Evolutionary conservation across 2,329 filamentous ascomycete genomes (phyloP).

Genomic region (Stylonectria norvegica): DNA sequence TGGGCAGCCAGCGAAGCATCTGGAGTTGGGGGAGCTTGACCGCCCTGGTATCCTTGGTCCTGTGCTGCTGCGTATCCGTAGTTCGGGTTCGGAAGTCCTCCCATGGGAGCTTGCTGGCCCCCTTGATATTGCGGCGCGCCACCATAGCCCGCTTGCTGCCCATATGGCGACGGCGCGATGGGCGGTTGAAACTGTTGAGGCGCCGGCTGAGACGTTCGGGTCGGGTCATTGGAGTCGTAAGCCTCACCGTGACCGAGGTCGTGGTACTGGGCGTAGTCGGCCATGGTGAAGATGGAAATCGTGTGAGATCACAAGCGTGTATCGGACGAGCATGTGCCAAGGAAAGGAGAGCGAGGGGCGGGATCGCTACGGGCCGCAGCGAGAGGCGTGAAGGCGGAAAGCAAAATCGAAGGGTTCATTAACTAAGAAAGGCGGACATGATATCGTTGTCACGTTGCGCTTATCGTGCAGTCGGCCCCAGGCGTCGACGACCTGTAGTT

Average conservation of each 20-base stretch:
- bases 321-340: slow-evolving; percentile 27
- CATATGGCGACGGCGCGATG: slow-evolving; percentile 52
- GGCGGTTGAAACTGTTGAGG: slow-evolving; percentile 56
- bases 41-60: slow-evolving; percentile 21
- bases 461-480: neutral
- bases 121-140: slow-evolving; percentile 40
- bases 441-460: slow-evolving; percentile 16
- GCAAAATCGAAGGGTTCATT: slow-evolving; percentile 22
- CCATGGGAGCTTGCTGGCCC: slow-evolving; percentile 29
- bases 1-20: slow-evolving; percentile 62
- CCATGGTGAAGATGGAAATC: slow-evolving; percentile 39
- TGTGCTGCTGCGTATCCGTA: slow-evolving; percentile 30
- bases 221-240: slow-evolving; percentile 52
- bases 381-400: slow-evolving; percentile 13
- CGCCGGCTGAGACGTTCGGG: slow-evolving; percentile 48
- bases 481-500: slow-evolving; percentile 6
- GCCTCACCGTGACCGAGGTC: slow-evolving; percentile 54
- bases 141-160: slow-evolving; percentile 42
- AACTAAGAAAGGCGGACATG: slow-evolving; percentile 19
- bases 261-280: slow-evolving; percentile 55
- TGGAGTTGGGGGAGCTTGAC: slow-evolving; percentile 33
- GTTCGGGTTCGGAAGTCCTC: slow-evolving; percentile 22
- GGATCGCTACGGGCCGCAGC: slow-evolving; percentile 4
- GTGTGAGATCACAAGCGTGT: slow-evolving; percentile 19
- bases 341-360: slow-evolving; percentile 30